phyloP scores from a whole-genome alignment of 2,329 filamentous ascomycete genomes.

The Ustulina deusta region DNA sequence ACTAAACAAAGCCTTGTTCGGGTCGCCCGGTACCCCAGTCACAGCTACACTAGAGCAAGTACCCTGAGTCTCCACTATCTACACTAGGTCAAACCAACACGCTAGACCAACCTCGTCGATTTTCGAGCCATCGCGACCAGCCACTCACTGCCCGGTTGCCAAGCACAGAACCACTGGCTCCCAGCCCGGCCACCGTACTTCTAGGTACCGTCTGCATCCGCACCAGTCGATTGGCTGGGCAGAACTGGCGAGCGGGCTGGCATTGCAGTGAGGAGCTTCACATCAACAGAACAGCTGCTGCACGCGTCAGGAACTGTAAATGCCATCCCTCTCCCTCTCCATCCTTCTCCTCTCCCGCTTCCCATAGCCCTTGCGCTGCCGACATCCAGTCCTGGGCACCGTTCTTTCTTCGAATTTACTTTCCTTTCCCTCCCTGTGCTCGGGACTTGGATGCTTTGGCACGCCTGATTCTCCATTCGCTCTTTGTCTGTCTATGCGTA shows the following conservation, averaged over 20 bases:
- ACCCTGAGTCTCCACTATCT: neutral
- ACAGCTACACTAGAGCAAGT: neutral
- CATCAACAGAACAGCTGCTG: conserved; percentile 14
- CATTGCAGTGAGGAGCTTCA: conserved; percentile 32
- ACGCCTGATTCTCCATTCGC: neutral
- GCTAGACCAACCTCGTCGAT: conserved; percentile 40
- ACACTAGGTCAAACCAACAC: neutral
- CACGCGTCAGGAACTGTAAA: conserved; percentile 33
- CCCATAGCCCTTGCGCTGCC: conserved; percentile 18
- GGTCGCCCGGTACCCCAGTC: conserved; percentile 22
- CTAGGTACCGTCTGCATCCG: too few relatives aligned
- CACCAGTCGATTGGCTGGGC: conserved; percentile 36
- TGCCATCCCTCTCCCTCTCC: conserved; percentile 14
- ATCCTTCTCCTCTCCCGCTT: conserved; percentile 1
- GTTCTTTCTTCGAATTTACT: conserved; percentile 15
- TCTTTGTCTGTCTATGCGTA: conserved; percentile 8
- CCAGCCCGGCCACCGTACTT: conserved; percentile 14
- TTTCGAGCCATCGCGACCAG: conserved; percentile 34
- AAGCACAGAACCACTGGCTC: conserved; percentile 2
- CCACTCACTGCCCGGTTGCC: conserved; percentile 27
- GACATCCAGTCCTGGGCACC: conserved; percentile 9
- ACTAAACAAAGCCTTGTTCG: conserved; percentile 48
- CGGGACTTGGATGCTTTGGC: conserved; percentile 19
- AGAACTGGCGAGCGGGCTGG: neutral
- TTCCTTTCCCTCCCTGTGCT: conserved; percentile 10